Base-by-base conservation (phyloP, 164 flowering plant genomes). In the Sedum album region DNA sequence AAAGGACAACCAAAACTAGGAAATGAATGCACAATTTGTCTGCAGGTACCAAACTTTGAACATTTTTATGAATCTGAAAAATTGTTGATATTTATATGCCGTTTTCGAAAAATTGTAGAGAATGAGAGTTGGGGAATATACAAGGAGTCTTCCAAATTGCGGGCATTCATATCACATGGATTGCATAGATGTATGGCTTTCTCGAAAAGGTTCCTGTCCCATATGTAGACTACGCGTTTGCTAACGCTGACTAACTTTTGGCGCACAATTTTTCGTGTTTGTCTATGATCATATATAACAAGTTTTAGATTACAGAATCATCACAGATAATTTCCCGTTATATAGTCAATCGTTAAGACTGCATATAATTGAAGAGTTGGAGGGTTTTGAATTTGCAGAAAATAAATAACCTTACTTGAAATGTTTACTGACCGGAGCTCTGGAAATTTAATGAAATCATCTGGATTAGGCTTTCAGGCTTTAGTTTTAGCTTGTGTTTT, bases 131-230 rank as follows among this genome's bases (percentile, higher is more conserved):
- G 91, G 85, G 39, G 86, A 91, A 8, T 42, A 11, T 21, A 78
- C 75, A 49, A 85, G 88, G 72, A 76, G 39, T 26, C 80, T 91
- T 31, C 89, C 88, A 8, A 74, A 42, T 1, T 91, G 97, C 57
- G 69, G 73, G 17, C 97, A 89, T 62, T 49, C 61, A 0, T 91
- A 85, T 73, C 97, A 91, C 71, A 10, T 75, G 73, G 42, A 41
- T 1, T 91, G 96, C 75, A 76, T 91, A 66, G 96, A 91, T 76
- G 73, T 72, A 75, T 91, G 97, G 92, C 79, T 87, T 11, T 60
- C 39, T 3, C 41, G 70, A 66, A 79, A 81, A 33, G 87, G 78
- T 9, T 74, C 84, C 14, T 89, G 95, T 76, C 95, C 95, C 6
- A 64, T 85, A 25, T 87, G 95, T 67, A 83, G 92, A 77, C 53